Evolutionary conservation across 2,329 filamentous ascomycete genomes (phyloP).

Genomic region (Pleoardoris graminearum): DNA sequence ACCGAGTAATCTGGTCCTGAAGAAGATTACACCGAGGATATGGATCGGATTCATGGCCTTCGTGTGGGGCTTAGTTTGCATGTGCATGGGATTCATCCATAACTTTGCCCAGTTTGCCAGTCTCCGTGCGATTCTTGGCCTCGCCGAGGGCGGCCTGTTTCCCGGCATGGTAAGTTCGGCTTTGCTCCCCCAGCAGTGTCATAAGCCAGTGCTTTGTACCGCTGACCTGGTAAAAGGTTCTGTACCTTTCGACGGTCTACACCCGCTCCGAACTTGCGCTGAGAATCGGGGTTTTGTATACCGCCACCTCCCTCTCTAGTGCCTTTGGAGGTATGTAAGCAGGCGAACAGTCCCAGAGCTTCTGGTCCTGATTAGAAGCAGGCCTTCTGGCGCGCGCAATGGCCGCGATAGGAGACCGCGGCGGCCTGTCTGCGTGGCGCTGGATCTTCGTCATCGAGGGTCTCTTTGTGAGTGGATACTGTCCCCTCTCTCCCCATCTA

Average conservation of each 20-base stretch:
- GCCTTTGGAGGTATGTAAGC: constrained; percentile 66
- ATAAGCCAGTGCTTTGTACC: neutral
- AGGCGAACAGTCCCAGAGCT: constrained; percentile 58
- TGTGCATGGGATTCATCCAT: constrained; percentile 60
- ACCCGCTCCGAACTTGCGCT: constrained; percentile 62
- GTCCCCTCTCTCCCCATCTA: neutral
- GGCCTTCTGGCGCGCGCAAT: neutral
- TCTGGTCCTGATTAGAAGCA: constrained; percentile 13
- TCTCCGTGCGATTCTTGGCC: constrained; percentile 64
- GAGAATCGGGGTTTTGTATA: constrained; percentile 69
- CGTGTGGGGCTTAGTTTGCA: constrained; percentile 62
- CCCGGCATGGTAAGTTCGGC: constrained; percentile 61
- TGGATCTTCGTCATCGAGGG: constrained; percentile 53
- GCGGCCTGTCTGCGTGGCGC: constrained; percentile 60
- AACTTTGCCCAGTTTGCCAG: constrained; percentile 60
- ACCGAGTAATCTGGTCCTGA: constrained; percentile 66
- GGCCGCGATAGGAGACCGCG: constrained; percentile 35
- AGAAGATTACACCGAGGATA: constrained; percentile 61
- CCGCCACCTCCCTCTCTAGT: constrained; percentile 65
- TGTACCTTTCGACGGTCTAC: constrained; percentile 67
- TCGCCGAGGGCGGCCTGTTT: constrained; percentile 66
- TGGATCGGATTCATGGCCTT: constrained; percentile 63
- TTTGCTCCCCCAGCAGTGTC: constrained; percentile 1
- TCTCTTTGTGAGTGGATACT: neutral
- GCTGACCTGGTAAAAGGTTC: constrained; percentile 6